phyloP scores from a whole-genome alignment of 2,329 filamentous ascomycete species.

The Cladosporium oxysporum region DNA sequence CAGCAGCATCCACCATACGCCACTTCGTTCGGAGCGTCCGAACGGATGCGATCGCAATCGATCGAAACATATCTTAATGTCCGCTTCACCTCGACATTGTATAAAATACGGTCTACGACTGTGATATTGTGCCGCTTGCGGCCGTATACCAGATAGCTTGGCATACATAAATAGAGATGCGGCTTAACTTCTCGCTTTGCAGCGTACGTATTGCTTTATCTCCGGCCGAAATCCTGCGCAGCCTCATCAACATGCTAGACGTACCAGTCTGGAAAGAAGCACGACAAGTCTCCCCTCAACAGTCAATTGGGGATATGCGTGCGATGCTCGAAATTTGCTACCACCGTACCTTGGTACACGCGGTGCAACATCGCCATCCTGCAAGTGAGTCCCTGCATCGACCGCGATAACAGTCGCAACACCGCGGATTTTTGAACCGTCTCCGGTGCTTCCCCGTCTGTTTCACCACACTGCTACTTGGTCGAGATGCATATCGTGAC shows the following conservation, averaged over 20 bases:
- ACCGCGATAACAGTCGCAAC: not conserved
- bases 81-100: not conserved
- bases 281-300: not conserved
- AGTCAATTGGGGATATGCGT: not conserved
- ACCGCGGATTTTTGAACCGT: slow-evolving; percentile 4
- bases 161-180: not conserved
- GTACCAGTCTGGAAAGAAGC: not conserved
- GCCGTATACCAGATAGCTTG: not conserved
- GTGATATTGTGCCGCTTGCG: not conserved
- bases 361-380: not conserved
- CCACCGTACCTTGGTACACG: not conserved
- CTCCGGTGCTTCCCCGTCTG: slow-evolving; percentile 1
- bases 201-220: not conserved
- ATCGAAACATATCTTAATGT: not conserved
- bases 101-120: not conserved
- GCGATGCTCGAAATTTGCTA: not conserved
- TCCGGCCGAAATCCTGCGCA: not conserved
- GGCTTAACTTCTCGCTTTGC: not conserved
- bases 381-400: slow-evolving; percentile 2
- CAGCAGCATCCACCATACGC: not conserved
- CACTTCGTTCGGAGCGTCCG: not conserved
- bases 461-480: slow-evolving; percentile 1
- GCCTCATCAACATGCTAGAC: not conserved
- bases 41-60: not conserved
- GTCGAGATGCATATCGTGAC: slow-evolving; percentile 4